Conservation (phyloP, 2,329 filamentous ascomycete species). For the Xylaria sp. region DNA sequence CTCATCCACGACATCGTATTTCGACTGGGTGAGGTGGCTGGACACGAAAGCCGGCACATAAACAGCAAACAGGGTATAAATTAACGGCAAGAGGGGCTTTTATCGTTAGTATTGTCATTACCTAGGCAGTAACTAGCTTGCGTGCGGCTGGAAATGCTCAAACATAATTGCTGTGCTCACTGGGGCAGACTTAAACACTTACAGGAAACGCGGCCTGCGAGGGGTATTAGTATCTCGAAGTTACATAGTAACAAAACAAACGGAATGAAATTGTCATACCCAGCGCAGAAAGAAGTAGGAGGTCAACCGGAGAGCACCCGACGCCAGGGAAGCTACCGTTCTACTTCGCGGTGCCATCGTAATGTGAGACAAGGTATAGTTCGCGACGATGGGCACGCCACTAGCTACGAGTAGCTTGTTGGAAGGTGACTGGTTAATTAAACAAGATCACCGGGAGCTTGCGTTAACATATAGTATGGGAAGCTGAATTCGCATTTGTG, state of each 20-base stretch:
- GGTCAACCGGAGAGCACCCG: conserved; percentile 61
- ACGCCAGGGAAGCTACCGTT: conserved; percentile 56
- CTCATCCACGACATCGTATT: conserved; percentile 69
- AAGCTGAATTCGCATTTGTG: conserved; percentile 13
- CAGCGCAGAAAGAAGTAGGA: conserved; percentile 71
- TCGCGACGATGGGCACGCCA: not conserved
- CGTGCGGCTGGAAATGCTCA: conserved; percentile 20
- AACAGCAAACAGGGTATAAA: conserved; percentile 72
- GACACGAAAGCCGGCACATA: conserved; percentile 73
- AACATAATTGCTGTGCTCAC: not conserved
- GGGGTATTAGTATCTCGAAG: conserved; percentile 37
- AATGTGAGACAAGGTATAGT: conserved; percentile 19
- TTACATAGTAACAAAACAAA: not conserved
- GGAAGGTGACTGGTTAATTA: not conserved
- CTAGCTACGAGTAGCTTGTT: not conserved
- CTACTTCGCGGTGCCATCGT: conserved; percentile 41
- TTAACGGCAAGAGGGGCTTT: conserved; percentile 50
- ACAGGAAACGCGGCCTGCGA: conserved; percentile 48
- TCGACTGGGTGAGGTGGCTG: conserved; percentile 66
- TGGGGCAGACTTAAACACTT: conserved; percentile 34
- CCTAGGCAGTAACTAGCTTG: conserved; percentile 25
- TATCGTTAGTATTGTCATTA: conserved; percentile 35
- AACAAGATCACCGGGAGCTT: not conserved
- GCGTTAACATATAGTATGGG: not conserved
- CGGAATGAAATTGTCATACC: conserved; percentile 57